Evolutionary conservation across 345 rosid species (phyloP), one percentile per base, ranked within the genome.

Genomic region (Corchorus capsularis): DNA sequence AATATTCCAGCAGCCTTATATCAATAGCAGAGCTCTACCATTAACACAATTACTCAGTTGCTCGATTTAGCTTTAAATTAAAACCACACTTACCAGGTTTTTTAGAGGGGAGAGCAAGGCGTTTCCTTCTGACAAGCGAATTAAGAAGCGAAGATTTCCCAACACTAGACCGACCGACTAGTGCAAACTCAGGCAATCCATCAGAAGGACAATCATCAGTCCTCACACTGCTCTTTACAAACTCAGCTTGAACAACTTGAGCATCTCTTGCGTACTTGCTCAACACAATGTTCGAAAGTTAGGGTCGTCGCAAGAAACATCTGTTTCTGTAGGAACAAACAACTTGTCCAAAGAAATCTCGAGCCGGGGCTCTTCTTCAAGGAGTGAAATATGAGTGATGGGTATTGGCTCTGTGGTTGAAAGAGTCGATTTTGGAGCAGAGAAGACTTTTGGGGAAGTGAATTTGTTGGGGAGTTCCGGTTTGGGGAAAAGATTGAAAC

Each of bases 231-330:
- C n/a, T n/a, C n/a, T n/a, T n/a, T n/a, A n/a, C n/a, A n/a, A n/a
- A n/a, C n/a, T n/a, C n/a, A n/a, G n/a, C n/a, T n/a, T n/a, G n/a
- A 71, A 32, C 84, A 55, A 95, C 87, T 85, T 90, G 93, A 10
- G 97, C 88, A 61, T 90, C 97, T 69, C 90, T 85, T 17, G 97
- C 99, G 73, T 95, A 95, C 88, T 85, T 91, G 73, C 98, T 95
- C 75, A 95, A 69, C 67, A 95, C 99, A 20, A 95, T 93, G 69
- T 95, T 95, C 35, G 99, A 91, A 88, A 47, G 46, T 72, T 60
- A 22, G 87, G 34, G 56, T 79, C 83, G 0, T 83, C 84, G 45
- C 78, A 55, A 71, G 87, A 81, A 20, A 95, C 83, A 43, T 84
- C 87, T 1, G 97, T 93, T 15, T 95, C 98, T 13, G 98, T 95